Base-by-base conservation (phyloP, 1,284 basidiomycete species). In the Laetiporus sulphureus region DNA sequence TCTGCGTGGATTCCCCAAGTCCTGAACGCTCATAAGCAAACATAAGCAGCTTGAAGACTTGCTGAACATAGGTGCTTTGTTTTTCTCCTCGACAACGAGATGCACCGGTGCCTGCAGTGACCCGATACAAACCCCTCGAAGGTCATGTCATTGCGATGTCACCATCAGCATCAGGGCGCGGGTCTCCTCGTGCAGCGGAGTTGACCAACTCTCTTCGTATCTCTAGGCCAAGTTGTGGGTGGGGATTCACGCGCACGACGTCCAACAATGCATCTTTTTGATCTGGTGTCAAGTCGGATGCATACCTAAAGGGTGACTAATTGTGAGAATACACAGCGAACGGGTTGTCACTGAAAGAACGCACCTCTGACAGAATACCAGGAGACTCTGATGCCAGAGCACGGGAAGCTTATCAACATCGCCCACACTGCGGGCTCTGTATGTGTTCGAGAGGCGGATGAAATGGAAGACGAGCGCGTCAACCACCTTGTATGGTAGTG, bases 381-480 rank as follows among this genome's bases (percentile, higher is more conserved):
- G 74, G 46, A 99, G 72, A 60, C 89, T 91, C 67, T 99, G 96
- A 61, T 99, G 93, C 96, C 96, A 99, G 11, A 99, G 72, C 10
- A 99, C 96, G 5, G 96, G 96, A 44, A 96, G 72, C 61, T 83
- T 83, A 45, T 84, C 81, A 2, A 77, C 67, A 41, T 84, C 82
- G 11, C 75, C 79, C 29, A 75, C 69, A 21, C 66, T 69, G 47
- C 72, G 73, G 23, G 80, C 79, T 61, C 86, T 87, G 62, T 90
- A 86, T n/a, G 84, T 84, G 61, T 93, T 92, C 5, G 90, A 90
- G 42, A 98, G 83, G 27, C 92, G 83, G 55, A 99, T 89, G 62
- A 94, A 99, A 68, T 99, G 96, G 73, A 96, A 97, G 12, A 99
- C 93, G 42, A 99, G 78, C 3, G 91, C 88, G 58, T 99, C 96